A percentile compares a stretch with the other conserved stretches of the same genome.
These are phyloP conservation scores for Ramularia collo-cygni DNA, from an alignment of 2,329 filamentous ascomycete species.

Conservation along the genomic window DNA sequence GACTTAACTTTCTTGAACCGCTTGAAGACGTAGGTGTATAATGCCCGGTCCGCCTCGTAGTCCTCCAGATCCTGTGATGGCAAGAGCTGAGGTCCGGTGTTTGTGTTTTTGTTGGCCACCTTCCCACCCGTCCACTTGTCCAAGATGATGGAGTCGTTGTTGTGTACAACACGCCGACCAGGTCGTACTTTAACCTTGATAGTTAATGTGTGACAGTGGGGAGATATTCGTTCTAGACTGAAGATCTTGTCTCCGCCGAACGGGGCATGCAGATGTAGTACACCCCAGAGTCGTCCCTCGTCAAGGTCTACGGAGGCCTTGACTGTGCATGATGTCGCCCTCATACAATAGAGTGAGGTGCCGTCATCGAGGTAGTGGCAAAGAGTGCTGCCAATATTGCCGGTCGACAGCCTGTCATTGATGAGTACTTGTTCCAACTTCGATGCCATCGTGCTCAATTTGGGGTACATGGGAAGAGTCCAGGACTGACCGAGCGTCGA, in stretches of 20 bases:
- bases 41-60: conserved; percentile 1
- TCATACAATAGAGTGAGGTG: conserved; percentile 12
- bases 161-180: no score
- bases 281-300: conserved; percentile 11
- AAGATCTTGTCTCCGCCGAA: background rate
- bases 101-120: no score
- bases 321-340: conserved; percentile 12
- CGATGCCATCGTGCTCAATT: conserved; percentile 18
- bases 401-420: conserved; percentile 5
- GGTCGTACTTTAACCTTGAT: no score
- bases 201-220: no score
- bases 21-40: conserved; percentile 20
- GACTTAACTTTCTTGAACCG: conserved; percentile 12
- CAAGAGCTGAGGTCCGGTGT: no score
- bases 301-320: conserved; percentile 12
- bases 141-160: no score
- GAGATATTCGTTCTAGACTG: no score
- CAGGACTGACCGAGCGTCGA: no score
- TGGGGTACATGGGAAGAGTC: no score
- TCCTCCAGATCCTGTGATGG: background rate
- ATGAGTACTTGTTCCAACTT: conserved; percentile 16
- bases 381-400: conserved; percentile 8
- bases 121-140: no score
- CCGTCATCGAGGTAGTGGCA: conserved; percentile 12
- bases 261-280: conserved; percentile 13